Conservation (phyloP, 2,329 filamentous ascomycete species). For the Remersonia thermophila region DNA sequence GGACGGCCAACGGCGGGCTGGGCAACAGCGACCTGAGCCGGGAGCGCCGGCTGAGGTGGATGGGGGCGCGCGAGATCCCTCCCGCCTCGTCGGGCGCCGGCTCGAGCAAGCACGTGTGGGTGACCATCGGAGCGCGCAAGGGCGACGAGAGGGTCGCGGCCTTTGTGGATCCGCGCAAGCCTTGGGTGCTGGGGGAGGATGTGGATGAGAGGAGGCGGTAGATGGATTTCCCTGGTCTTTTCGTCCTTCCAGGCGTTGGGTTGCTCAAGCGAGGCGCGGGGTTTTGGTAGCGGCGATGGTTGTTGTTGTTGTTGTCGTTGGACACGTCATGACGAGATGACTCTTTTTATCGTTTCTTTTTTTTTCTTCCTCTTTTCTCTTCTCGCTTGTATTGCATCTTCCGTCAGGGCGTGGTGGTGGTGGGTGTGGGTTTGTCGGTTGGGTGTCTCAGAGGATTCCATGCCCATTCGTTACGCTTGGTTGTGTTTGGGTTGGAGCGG, state of each 20-base stretch:
- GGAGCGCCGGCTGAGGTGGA: slow-evolving; percentile 44
- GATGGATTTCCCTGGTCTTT: too few species aligned
- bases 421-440: too few species aligned
- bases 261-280: not conserved
- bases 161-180: slow-evolving; percentile 42
- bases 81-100: slow-evolving; percentile 33
- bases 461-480: too few species aligned
- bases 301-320: not conserved
- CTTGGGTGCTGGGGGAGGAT: slow-evolving; percentile 41
- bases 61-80: slow-evolving; percentile 38
- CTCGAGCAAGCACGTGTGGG: slow-evolving; percentile 54
- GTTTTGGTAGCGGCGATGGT: not conserved
- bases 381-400: too few species aligned
- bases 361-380: not conserved
- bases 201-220: slow-evolving; percentile 29
- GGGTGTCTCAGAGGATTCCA: too few species aligned
- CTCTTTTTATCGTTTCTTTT: not conserved
- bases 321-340: not conserved
- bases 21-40: slow-evolving; percentile 52
- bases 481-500: too few species aligned
- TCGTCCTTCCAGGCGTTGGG: not conserved
- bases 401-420: too few species aligned
- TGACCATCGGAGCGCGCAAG: slow-evolving; percentile 51
- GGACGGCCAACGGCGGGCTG: slow-evolving; percentile 57
- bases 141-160: slow-evolving; percentile 45